Evolutionary conservation across 2,329 filamentous ascomycete genomes (phyloP).

Genomic region (Colletotrichum tropicicola): DNA sequence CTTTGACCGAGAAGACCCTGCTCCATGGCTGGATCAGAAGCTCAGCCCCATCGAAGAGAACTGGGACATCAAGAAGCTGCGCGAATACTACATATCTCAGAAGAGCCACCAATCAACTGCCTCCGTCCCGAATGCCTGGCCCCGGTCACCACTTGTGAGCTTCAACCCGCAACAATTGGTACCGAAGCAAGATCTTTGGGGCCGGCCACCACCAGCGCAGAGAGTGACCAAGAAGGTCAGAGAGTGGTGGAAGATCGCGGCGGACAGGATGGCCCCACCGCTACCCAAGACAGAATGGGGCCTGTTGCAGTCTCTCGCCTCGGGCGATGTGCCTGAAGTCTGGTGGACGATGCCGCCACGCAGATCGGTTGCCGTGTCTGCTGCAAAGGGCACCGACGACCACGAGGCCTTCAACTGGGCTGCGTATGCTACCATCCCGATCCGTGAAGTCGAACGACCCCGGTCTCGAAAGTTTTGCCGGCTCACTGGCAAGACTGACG

Average conservation of each 20-base stretch:
- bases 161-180: conserved; percentile 46
- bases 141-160: conserved; percentile 35
- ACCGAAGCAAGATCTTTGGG: conserved; percentile 59
- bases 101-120: conserved; percentile 38
- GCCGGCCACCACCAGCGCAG: conserved; percentile 49
- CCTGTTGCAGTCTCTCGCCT: conserved; percentile 54
- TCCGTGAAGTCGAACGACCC: conserved; percentile 47
- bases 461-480: conserved; percentile 44
- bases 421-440: conserved; percentile 48
- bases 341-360: conserved; percentile 50
- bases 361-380: conserved; percentile 39
- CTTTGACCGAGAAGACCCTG: neutral
- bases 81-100: conserved; percentile 52
- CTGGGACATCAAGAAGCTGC: conserved; percentile 59
- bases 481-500: conserved; percentile 45
- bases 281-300: conserved; percentile 65
- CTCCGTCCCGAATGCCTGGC: conserved; percentile 36
- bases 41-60: conserved; percentile 48
- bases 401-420: conserved; percentile 51
- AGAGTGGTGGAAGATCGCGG: conserved; percentile 56
- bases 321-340: conserved; percentile 46
- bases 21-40: conserved; percentile 39
- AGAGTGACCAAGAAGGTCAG: conserved; percentile 52
- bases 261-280: conserved; percentile 62
- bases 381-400: neutral